phyloP scores from a whole-genome alignment of 768 basidiomycete species.

The Amanita subjunquillea region DNA sequence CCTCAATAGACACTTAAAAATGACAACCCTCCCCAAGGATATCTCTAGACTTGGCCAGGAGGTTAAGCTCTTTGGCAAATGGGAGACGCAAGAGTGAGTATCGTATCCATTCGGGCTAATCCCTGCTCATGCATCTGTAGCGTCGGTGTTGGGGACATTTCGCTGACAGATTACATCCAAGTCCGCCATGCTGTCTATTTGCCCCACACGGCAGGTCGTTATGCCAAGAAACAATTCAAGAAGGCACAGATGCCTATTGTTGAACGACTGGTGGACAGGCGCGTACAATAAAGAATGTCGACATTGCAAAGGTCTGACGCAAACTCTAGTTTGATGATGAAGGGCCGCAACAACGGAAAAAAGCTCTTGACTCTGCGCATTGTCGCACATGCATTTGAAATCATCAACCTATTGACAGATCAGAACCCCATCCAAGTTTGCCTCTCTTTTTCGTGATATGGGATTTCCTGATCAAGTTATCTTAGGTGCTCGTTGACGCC shows the following conservation, averaged over 20 bases:
- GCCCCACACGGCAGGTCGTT: constrained; percentile 98
- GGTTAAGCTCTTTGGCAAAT: constrained; percentile 97
- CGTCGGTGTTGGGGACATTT: constrained; percentile 99
- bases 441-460: not conserved
- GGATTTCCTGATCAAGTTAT: constrained; percentile 1
- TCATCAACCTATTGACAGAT: constrained; percentile 99
- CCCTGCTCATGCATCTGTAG: constrained; percentile 26
- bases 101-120: constrained; percentile 1
- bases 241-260: constrained; percentile 99
- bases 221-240: constrained; percentile 99
- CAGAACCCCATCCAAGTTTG: constrained; percentile 98
- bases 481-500: constrained; percentile 88
- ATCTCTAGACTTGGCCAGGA: constrained; percentile 75
- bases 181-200: constrained; percentile 95
- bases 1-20: constrained; percentile 30
- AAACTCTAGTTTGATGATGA: constrained; percentile 89
- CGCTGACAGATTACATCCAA: constrained; percentile 98
- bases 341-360: constrained; percentile 99
- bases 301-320: not conserved
- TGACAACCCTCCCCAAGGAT: constrained; percentile 77
- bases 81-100: constrained; percentile 95
- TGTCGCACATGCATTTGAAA: constrained; percentile 98
- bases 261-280: constrained; percentile 97
- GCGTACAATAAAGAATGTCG: constrained; percentile 14
- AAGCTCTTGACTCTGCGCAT: constrained; percentile 98